Evolutionary conservation across 306 rosid species (phyloP).

Genomic region (Cicer bijugum): DNA sequence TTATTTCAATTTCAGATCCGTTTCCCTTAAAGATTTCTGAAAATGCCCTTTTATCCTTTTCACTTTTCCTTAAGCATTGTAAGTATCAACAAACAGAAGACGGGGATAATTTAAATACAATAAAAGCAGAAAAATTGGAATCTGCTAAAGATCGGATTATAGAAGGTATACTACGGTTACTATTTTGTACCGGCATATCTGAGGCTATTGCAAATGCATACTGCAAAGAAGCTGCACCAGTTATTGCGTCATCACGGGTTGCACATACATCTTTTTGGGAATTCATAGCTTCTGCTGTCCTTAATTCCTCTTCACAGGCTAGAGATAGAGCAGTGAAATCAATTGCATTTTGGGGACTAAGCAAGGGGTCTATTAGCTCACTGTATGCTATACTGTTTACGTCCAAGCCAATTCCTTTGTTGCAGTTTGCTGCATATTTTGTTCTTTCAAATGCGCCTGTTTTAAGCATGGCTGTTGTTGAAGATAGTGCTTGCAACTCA

Average conservation of each 20-base stretch:
- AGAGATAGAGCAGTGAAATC: conserved; percentile 95
- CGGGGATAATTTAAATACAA: conserved; percentile 46
- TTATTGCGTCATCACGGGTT: conserved; percentile 68
- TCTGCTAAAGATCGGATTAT: conserved; percentile 71
- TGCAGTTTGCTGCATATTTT: conserved; percentile 83
- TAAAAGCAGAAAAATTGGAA: conserved; percentile 63
- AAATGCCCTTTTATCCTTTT: conserved; percentile 85
- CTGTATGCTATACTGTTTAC: conserved; percentile 88
- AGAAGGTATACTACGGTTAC: conserved; percentile 83
- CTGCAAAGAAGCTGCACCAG: conserved; percentile 70
- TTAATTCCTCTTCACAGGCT: conserved; percentile 70
- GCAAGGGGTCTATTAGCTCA: conserved; percentile 82
- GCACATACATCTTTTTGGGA: conserved; percentile 77
- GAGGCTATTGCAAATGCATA: conserved; percentile 76
- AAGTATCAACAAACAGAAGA: conserved; percentile 61
- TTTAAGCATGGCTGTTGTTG: conserved; percentile 64
- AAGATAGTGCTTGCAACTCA: conserved; percentile 57
- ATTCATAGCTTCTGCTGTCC: conserved; percentile 70
- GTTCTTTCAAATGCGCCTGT: conserved; percentile 82
- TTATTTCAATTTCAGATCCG: conserved; percentile 63
- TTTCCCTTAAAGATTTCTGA: conserved; percentile 65
- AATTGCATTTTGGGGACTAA: conserved; percentile 91
- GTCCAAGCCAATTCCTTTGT: conserved; percentile 65
- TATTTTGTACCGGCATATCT: conserved; percentile 89
- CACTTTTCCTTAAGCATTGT: conserved; percentile 60